Evolutionary conservation across 805 yeast genomes (phyloP), one percentile per base, ranked within the genome.

Genomic region (Saturnispora halmiae): DNA sequence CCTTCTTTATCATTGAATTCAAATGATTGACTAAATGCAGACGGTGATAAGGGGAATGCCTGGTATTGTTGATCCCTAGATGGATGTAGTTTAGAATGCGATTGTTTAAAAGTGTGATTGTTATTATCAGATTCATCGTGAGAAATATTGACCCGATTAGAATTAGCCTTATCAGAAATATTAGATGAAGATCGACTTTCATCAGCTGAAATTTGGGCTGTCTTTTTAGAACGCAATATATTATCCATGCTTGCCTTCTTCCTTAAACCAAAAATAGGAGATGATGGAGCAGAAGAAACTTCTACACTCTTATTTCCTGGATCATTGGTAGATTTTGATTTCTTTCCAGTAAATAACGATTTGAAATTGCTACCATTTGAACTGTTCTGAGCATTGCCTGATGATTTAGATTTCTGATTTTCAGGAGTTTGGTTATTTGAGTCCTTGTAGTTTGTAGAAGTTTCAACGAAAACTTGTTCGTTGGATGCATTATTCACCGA

Each of bases 281-380:
- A 30, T 3, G 15, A 14, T 7, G 41, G 11, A 8, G n/a, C n/a
- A n/a, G n/a, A n/a, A n/a, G 29, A n/a, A 2, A 39, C 39, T 18
- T 31, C 35, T 13, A 10, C 35, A 18, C 24, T 34, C 19, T 30
- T 40, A 7, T 40, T 28, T 15, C 25, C 40, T 19, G 34, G 31
- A 6, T 34, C 40, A 21, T 40, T 30, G n/a, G n/a, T n/a, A 2
- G 34, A 25, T 18, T 42, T 42, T 13, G 38, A 31, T 13, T 46
- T 43, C 20, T 42, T 46, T 4, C 42, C 45, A 6, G 44, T 44
- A 18, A 46, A 46, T 4, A 46, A 38, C 6, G 47, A 29, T 29
- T 40, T 46, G n/a, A 46, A 46, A 21, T 46, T 38, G 15, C 24
- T 31, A 1, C 34, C 22, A 16, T 35, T 16, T 5, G 27, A 9